Percentiles rank a stretch among this genome's conserved stretches.
These are phyloP conservation scores for Ormosia semicastrata DNA, from an alignment of 306 rosid genomes.

Conservation along the genomic window DNA sequence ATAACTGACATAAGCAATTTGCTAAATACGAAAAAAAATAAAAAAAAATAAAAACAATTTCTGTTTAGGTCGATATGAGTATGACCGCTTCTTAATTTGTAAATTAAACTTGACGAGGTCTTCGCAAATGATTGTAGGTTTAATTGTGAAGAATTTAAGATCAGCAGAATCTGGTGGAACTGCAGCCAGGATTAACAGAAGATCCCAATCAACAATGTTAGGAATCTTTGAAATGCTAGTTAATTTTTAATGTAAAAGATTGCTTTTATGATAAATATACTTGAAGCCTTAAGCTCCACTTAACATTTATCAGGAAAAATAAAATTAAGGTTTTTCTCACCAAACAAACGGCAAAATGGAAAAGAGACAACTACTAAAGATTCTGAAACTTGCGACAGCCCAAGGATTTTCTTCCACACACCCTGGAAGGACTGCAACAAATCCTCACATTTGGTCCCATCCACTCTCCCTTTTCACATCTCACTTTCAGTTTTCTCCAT, in stretches of 20 bases:
- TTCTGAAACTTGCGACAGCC: slow-evolving; percentile 4
- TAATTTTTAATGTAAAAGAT: neutral
- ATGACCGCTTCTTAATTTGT: neutral
- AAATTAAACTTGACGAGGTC: neutral
- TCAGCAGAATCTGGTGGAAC: neutral
- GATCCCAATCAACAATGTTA: neutral
- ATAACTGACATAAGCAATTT: neutral
- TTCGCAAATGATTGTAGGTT: neutral
- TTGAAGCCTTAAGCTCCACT: neutral
- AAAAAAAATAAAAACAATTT: neutral
- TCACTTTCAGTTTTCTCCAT: slow-evolving; percentile 8
- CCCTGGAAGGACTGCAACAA: slow-evolving; percentile 30
- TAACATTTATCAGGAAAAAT: neutral
- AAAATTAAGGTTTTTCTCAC: neutral
- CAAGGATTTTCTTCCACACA: slow-evolving; percentile 25
- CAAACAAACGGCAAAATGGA: neutral
- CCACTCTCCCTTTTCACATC: neutral
- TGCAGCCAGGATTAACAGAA: neutral
- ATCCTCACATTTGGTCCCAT: neutral
- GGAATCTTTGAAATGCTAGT: neutral
- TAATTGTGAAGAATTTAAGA: neutral
- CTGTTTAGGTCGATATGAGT: neutral
- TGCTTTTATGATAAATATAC: neutral
- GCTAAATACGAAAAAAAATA: neutral
- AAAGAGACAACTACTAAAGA: neutral